Conservation (phyloP, 1,139 yeast genomes). For the Debaryomycetaceae sp. region DNA sequence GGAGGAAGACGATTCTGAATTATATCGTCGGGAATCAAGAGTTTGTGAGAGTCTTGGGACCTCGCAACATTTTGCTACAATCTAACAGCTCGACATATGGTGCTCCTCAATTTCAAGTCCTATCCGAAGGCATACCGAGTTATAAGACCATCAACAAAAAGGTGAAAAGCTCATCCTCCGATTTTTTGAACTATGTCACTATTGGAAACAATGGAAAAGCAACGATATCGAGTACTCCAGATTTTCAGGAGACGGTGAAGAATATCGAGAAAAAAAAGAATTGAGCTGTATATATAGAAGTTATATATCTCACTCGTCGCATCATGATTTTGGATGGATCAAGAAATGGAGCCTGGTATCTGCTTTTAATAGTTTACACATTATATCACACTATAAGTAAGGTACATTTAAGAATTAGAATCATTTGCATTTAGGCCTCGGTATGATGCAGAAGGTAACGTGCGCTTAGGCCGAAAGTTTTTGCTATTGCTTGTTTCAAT, state of each 20-base stretch:
- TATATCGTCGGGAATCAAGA: constrained; percentile 24
- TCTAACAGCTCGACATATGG: constrained; percentile 18
- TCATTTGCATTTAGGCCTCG: neutral
- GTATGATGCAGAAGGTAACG: neutral
- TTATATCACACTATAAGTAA: too few relatives aligned
- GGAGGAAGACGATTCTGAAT: neutral
- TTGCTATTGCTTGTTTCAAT: neutral
- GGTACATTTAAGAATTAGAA: neutral
- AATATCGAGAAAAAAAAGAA: constrained; percentile 17
- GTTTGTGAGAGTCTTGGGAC: constrained; percentile 52
- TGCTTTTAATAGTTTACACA: too few relatives aligned
- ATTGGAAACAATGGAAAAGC: constrained; percentile 33
- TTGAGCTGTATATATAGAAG: too few relatives aligned
- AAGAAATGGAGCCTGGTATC: too few relatives aligned
- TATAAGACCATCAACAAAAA: neutral
- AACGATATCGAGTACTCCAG: constrained; percentile 42
- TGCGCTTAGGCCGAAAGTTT: neutral
- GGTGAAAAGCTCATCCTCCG: constrained; percentile 14
- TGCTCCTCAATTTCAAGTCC: neutral
- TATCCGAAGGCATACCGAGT: neutral
- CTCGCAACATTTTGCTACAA: constrained; percentile 52
- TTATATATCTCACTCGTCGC: too few relatives aligned
- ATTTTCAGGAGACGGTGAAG: constrained; percentile 37
- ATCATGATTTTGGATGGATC: too few relatives aligned
- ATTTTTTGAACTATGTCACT: constrained; percentile 45